A percentile compares a stretch with the other conserved stretches of the same genome.
phyloP scores from a whole-genome alignment of 2,329 filamentous ascomycete genomes.

The Tolypocladium sp. region DNA sequence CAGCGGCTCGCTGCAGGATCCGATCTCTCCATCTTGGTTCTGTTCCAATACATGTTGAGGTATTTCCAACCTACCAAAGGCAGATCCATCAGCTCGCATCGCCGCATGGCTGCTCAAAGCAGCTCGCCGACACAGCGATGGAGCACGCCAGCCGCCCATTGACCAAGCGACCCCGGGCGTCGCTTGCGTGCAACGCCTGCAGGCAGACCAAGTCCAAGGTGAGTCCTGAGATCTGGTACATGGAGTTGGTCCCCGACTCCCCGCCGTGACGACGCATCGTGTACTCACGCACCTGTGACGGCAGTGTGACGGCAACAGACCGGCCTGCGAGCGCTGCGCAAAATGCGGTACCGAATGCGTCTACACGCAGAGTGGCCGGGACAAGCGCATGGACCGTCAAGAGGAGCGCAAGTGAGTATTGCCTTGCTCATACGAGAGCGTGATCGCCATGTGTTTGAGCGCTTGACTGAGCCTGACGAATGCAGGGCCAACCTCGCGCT shows the following conservation, averaged over 20 bases:
- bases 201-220: conserved; percentile 15
- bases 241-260: no score
- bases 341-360: conserved; percentile 8
- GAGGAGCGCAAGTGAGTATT: conserved; percentile 10
- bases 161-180: conserved; percentile 11
- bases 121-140: not conserved
- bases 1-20: not conserved
- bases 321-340: conserved; percentile 12
- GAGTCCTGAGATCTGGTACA: not conserved
- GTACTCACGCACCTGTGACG: not conserved
- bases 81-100: not conserved
- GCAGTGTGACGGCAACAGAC: conserved; percentile 11
- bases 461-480: not conserved
- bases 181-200: conserved; percentile 12
- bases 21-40: not conserved
- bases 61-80: not conserved
- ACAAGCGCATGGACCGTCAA: conserved; percentile 14
- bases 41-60: not conserved
- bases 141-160: conserved; percentile 8
- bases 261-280: not conserved
- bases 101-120: not conserved
- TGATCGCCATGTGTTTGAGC: not conserved
- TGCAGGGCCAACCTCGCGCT: conserved; percentile 7
- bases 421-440: not conserved
- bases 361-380: conserved; percentile 11